These are phyloP conservation scores for Metschnikowia continentalis DNA, from an alignment of 805 yeast genomes.

Conservation along the genomic window DNA sequence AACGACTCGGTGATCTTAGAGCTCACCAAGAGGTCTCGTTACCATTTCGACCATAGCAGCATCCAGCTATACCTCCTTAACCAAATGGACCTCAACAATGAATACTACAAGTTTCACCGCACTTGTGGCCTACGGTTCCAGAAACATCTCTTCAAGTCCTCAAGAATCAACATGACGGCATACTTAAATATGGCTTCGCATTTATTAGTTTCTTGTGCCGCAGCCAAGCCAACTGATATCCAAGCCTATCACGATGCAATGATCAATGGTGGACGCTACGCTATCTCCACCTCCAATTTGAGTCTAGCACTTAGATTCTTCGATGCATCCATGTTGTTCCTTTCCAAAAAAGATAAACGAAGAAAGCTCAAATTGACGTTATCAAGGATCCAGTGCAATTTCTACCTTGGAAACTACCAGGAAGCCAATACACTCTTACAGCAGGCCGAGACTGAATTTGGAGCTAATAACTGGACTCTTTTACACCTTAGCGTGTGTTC, in stretches of 20 bases:
- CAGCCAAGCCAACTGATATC: slow-evolving; percentile 30
- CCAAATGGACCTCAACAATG: slow-evolving; percentile 21
- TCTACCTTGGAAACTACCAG: slow-evolving; percentile 26
- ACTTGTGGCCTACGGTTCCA: slow-evolving; percentile 41
- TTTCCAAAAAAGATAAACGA: slow-evolving; percentile 18
- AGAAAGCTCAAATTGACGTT: slow-evolving; percentile 22
- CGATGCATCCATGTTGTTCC: slow-evolving; percentile 29
- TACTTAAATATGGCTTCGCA: slow-evolving; percentile 40
- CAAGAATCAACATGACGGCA: slow-evolving; percentile 16
- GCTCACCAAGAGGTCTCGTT: slow-evolving; percentile 33
- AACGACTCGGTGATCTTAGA: slow-evolving; percentile 28
- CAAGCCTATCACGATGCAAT: slow-evolving; percentile 36
- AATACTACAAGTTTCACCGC: slow-evolving; percentile 31
- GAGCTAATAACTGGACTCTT: slow-evolving; percentile 33
- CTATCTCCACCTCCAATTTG: slow-evolving; percentile 42
- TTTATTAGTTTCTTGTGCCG: slow-evolving; percentile 32
- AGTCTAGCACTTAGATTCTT: slow-evolving; percentile 39
- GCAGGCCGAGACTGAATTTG: slow-evolving; percentile 25
- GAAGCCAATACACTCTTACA: slow-evolving; percentile 35
- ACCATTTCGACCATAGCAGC: slow-evolving; percentile 39
- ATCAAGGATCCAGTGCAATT: slow-evolving; percentile 31
- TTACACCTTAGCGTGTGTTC: slow-evolving; percentile 36
- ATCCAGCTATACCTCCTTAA: slow-evolving; percentile 30
- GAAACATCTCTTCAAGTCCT: slow-evolving; percentile 18
- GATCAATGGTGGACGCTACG: slow-evolving; percentile 41